Base-by-base conservation (phyloP, 192 early-diverging fungal species). In the Rhizophagus sp. region DNA sequence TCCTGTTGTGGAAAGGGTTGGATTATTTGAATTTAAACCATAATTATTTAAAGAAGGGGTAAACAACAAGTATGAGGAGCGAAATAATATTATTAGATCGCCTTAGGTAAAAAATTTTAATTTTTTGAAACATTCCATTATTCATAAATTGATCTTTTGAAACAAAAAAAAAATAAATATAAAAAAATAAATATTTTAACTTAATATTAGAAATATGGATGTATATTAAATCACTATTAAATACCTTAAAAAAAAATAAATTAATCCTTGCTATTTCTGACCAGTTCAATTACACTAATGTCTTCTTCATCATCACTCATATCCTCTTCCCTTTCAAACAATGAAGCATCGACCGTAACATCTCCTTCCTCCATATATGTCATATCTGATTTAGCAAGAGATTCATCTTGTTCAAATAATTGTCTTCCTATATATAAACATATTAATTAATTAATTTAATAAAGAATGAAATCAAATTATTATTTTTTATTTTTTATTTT, bases 361-460 rank as follows among this genome's bases (percentile, higher is more conserved):
- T 97, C 97, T 34, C 92, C 96, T 19, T 97, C 97, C 49, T 92
- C 90, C 84, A 95, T 89, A 80, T 90, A 92, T 30, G 85, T 90
- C 39, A 91, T 87, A 85, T 99, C 97, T 15, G 93, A 95, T 81
- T 88, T 87, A 57, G 93, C 95, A 74, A 99, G 88, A 44, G 91
- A 85, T 85, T 90, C 89, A 84, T 99, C 94, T 78, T 95, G 92
- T 83, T 96, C 96, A 82, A 99, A 99, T 87, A 97, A 83, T 88
- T 97, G 92, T 50, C 95, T 89, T 25, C 96, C 97, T 84, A 87
- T 78, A 76, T 36, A 27, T 36, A 79, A 57, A 22, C 27, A 30
- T 30, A 30, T 30, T 8, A 41, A 70, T 24, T 10, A 76, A 61
- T 5, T 22, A 67, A 47, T 27, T 24, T 27, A 30, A 15, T 19